A percentile compares a stretch with the other conserved stretches of the same genome.
phyloP scores from a whole-genome alignment of 139 green algal species.

The Tetradesmus lagerheimii region DNA sequence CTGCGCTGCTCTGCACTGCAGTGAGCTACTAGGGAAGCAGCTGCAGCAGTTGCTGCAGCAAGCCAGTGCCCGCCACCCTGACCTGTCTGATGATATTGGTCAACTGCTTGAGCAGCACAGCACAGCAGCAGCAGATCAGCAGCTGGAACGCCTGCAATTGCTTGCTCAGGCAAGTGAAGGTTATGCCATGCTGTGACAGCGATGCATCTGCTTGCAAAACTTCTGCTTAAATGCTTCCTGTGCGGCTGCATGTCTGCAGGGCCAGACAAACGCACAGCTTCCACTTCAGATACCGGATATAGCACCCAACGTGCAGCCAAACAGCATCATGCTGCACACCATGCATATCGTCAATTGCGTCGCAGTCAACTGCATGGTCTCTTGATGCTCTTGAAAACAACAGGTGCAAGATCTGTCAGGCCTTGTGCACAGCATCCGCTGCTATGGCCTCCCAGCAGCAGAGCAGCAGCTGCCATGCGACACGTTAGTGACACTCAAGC shows the following conservation, averaged over 20 bases:
- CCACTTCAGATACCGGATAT: no score
- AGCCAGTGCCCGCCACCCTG: background rate
- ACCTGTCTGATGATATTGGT: background rate
- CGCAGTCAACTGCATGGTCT: no score
- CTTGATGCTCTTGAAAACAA: no score
- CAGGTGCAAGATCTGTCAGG: slow-evolving; percentile 37
- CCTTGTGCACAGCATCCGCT: slow-evolving; percentile 14
- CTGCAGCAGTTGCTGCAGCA: slow-evolving; percentile 11
- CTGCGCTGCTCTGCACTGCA: background rate
- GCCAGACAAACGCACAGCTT: no score
- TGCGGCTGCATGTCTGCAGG: background rate
- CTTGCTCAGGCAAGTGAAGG: slow-evolving; percentile 12
- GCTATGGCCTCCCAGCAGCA: background rate
- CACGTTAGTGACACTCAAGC: background rate
- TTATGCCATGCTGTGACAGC: background rate
- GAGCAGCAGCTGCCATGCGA: slow-evolving; percentile 21
- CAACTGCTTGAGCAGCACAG: background rate
- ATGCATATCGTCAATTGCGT: no score
- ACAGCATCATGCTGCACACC: no score
- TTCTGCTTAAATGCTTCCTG: background rate
- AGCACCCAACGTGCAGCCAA: no score
- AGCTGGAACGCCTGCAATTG: slow-evolving; percentile 10
- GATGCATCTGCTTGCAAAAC: background rate
- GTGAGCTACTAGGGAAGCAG: slow-evolving; percentile 5
- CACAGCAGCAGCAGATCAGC: background rate